These are phyloP conservation scores for Strigomonas galati DNA, from an alignment of 208 protist genomes.

Conservation along the genomic window DNA sequence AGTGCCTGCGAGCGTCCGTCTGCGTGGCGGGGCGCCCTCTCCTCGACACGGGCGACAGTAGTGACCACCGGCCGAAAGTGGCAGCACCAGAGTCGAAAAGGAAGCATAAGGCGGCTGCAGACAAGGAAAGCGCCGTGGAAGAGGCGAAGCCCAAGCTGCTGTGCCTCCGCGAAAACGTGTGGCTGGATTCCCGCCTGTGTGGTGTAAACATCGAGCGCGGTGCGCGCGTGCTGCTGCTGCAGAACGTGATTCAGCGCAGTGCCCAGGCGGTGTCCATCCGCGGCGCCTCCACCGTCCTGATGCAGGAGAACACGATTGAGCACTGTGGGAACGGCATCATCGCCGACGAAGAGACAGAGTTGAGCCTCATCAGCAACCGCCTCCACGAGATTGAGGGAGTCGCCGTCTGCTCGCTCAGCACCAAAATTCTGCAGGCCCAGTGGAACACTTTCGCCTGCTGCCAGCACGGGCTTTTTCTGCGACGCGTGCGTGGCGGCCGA, in stretches of 20 bases:
- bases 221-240: slow-evolving; percentile 13
- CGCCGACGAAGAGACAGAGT: slow-evolving; percentile 16
- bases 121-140: neutral
- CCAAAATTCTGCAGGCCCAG: slow-evolving; percentile 2
- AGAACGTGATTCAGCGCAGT: slow-evolving; percentile 19
- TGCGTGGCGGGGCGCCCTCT: slow-evolving; percentile 14
- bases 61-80: neutral
- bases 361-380: slow-evolving; percentile 19
- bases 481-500: slow-evolving; percentile 8
- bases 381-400: slow-evolving; percentile 16
- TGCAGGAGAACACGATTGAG: slow-evolving; percentile 11
- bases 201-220: slow-evolving; percentile 24
- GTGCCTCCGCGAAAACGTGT: slow-evolving; percentile 24
- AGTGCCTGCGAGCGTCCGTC: slow-evolving; percentile 17
- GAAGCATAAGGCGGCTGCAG: neutral
- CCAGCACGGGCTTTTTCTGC: slow-evolving; percentile 22
- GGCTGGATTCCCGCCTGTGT: slow-evolving; percentile 10
- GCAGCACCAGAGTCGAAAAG: neutral
- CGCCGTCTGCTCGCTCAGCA: slow-evolving; percentile 18
- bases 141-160: neutral
- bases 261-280: slow-evolving; percentile 16
- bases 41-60: neutral
- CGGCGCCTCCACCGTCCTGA: slow-evolving; percentile 12
- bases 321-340: slow-evolving; percentile 20
- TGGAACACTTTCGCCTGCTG: slow-evolving; percentile 22